Percentiles rank a stretch among this genome's conserved stretches.
Evolutionary conservation across 73 alveolate genomes (phyloP).

Genomic region (Paramecium sonneborni): DNA sequence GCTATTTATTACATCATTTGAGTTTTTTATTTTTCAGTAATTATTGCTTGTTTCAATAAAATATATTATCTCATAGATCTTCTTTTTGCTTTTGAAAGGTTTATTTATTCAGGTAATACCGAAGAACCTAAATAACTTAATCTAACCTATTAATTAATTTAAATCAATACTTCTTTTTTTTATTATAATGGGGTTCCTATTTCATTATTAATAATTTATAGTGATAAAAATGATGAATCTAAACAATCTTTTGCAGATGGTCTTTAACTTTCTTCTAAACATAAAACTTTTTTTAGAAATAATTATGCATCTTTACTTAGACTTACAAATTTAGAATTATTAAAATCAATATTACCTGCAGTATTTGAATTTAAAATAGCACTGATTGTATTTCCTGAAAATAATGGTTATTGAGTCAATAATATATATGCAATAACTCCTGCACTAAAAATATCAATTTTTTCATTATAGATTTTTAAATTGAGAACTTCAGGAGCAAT

Average conservation of each 20-base stretch:
- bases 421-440: slow-evolving; percentile 35
- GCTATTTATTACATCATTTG: no score
- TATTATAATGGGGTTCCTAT: neutral
- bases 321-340: neutral
- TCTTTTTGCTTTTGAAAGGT: neutral
- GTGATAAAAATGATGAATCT: neutral
- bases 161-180: neutral
- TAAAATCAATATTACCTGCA: neutral
- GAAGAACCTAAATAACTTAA: neutral
- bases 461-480: neutral
- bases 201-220: neutral
- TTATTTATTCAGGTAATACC: neutral
- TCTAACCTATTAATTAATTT: neutral
- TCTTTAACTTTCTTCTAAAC: neutral
- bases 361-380: neutral
- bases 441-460: slow-evolving; percentile 37
- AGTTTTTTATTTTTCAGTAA: no score
- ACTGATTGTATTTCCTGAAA: neutral
- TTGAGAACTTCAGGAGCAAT: slow-evolving; percentile 56
- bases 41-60: no score
- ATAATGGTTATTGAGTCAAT: neutral
- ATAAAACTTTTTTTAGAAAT: neutral
- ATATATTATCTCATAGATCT: neutral
- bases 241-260: neutral
- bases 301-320: neutral